Percentiles rank a stretch among this genome's conserved stretches.
phyloP scores from a whole-genome alignment of 768 basidiomycete species.

The Rhizopogon roseolus region DNA sequence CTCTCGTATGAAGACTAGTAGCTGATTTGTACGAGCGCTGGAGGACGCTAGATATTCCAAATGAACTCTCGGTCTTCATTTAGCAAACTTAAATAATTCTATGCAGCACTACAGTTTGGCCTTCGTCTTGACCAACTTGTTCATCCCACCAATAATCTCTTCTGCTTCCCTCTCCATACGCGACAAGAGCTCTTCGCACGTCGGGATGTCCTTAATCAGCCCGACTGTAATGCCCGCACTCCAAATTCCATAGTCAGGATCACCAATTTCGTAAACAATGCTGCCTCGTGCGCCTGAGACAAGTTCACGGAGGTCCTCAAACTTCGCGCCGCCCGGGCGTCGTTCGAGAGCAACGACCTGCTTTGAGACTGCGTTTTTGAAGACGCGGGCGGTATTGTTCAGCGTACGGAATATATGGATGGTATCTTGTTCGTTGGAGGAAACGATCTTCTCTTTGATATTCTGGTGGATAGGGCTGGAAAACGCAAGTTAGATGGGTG shows the following conservation, averaged over 20 bases:
- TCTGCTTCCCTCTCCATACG: constrained; percentile 75
- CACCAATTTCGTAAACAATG: constrained; percentile 77
- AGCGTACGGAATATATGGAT: constrained; percentile 89
- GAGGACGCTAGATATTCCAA: too few relatives aligned
- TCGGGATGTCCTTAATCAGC: constrained; percentile 79
- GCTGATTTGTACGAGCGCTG: too few relatives aligned
- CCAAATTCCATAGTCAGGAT: constrained; percentile 88
- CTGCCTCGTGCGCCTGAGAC: constrained; percentile 69
- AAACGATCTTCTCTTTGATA: constrained; percentile 88
- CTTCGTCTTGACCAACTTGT: constrained; percentile 13
- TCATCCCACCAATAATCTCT: constrained; percentile 52
- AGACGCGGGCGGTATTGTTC: constrained; percentile 79
- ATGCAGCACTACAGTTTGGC: constrained; percentile 14
- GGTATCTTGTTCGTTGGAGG: constrained; percentile 78
- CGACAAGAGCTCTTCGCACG: constrained; percentile 65
- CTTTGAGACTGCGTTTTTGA: constrained; percentile 76
- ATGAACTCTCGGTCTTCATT: too few relatives aligned
- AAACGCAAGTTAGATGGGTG: not conserved
- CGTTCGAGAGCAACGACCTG: constrained; percentile 85
- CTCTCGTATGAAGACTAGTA: too few relatives aligned
- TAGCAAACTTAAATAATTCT: too few relatives aligned
- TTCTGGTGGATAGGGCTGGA: constrained; percentile 79
- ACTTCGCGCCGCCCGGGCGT: constrained; percentile 80
- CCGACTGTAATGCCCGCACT: constrained; percentile 60
- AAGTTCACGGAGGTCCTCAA: constrained; percentile 76